Conservation (phyloP, 2,329 filamentous ascomycete genomes). For the Leptoxyphium fumago region DNA sequence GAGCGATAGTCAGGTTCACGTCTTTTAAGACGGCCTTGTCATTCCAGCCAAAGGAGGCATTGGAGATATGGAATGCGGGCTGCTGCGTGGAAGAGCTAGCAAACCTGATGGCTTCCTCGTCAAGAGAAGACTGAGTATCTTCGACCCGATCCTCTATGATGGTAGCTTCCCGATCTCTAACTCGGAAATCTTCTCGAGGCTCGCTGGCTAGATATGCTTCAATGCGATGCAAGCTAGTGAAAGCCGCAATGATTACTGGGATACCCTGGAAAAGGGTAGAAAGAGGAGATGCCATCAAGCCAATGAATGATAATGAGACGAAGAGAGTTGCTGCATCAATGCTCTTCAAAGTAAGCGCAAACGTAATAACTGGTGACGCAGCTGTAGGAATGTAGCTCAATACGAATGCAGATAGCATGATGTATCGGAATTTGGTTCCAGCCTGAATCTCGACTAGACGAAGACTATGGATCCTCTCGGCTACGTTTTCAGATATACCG, state of each 20-base stretch:
- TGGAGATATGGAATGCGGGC: not conserved
- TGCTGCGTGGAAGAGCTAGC: too few relatives aligned
- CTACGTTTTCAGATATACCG: not conserved
- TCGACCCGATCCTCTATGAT: not conserved
- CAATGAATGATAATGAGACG: not conserved
- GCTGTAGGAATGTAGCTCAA: not conserved
- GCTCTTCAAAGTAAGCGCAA: not conserved
- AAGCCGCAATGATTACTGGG: not conserved
- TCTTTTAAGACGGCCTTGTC: constrained; percentile 26
- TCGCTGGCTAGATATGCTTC: not conserved
- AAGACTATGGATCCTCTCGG: not conserved
- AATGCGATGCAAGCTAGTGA: not conserved
- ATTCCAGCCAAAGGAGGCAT: constrained; percentile 34
- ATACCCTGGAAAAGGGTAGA: not conserved
- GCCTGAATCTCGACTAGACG: not conserved
- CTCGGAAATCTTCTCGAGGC: not conserved
- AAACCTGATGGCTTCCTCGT: too few relatives aligned
- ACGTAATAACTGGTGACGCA: not conserved
- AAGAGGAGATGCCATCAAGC: not conserved
- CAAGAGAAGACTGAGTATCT: too few relatives aligned
- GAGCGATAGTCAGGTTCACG: constrained; percentile 27
- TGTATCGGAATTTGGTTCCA: not conserved
- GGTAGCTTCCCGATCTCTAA: not conserved
- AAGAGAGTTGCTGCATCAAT: not conserved
- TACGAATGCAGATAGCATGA: not conserved